Evolutionary conservation across 306 rosid genomes (phyloP), one percentile per base, ranked within the genome.

Genomic region (Gynostemma pentaphyllum): DNA sequence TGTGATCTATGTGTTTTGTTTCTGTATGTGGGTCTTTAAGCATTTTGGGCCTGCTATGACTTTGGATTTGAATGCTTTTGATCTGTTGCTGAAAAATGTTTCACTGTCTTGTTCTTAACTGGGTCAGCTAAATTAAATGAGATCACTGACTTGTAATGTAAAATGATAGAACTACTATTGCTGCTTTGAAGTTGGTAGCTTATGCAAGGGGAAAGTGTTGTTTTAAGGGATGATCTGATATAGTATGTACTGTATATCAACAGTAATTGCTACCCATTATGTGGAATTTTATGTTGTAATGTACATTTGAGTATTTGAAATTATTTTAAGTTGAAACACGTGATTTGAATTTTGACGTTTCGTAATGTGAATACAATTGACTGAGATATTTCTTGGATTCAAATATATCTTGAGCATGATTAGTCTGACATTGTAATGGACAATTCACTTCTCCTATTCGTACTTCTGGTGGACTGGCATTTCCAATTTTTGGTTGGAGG

Each of bases 1-100:
- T 42, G 26, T 45, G 45, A 64, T 45, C 56, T 46, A 16, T 46
- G 30, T 19, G 28, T 45, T n/a, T 64, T 64, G 41, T 64, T n/a
- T 64, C 41, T 45, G 24, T 64, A 26, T 2, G 32, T 44, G 42
- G 45, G 66, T 39, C 49, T 34, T 61, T 40, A 11, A 40, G 66
- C 49, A 23, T 61, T n/a, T 61, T 39, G 66, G 66, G 40, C 49
- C 49, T 45, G 9, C 47, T 40, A 5, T 37, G 22, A 39, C 30
- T 22, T 39, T 9, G 37, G 66, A 61, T 61, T 61, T 40, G 50
- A 34, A 40, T 23, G 66, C 6, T 61, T n/a, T 61, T 4, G 50
- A 61, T 61, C 50, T 23, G 65, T 13, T 37, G 29, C 32, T 37
- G 21, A 21, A n/a, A 34, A 56, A 56, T 32, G 44, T 23, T 34